Percentiles rank a stretch among this genome's conserved stretches.
These are phyloP conservation scores for Plasmodium adleri DNA, from an alignment of 169 alveolate genomes.

Conservation along the genomic window DNA sequence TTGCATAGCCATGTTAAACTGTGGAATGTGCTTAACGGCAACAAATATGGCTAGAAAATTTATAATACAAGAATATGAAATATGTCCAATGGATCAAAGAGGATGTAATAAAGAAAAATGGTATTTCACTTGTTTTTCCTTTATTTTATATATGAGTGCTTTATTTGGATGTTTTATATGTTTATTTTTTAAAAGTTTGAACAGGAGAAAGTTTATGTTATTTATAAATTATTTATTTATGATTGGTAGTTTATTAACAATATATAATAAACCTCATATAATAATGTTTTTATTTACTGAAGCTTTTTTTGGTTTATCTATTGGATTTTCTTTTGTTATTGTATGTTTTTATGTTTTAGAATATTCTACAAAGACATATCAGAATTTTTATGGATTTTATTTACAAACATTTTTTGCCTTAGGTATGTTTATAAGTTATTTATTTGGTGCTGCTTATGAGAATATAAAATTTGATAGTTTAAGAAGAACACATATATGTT, in stretches of 20 bases:
- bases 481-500: not conserved
- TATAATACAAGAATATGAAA: slow-evolving; percentile 9
- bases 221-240: slow-evolving; percentile 32
- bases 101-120: slow-evolving; percentile 54
- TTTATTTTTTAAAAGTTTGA: slow-evolving; percentile 19
- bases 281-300: slow-evolving; percentile 52
- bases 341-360: slow-evolving; percentile 50
- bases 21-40: slow-evolving; percentile 39
- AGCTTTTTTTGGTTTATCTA: slow-evolving; percentile 68
- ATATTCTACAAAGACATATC: slow-evolving; percentile 48
- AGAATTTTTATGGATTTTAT: slow-evolving; percentile 47
- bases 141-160: slow-evolving; percentile 52
- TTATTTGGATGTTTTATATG: slow-evolving; percentile 56
- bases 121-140: slow-evolving; percentile 34
- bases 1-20: slow-evolving; percentile 46
- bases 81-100: slow-evolving; percentile 36
- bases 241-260: slow-evolving; percentile 40
- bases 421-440: slow-evolving; percentile 51
- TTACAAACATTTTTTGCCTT: slow-evolving; percentile 62
- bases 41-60: slow-evolving; percentile 54
- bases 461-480: slow-evolving; percentile 2
- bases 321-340: slow-evolving; percentile 62
- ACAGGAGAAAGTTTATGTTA: slow-evolving; percentile 42
- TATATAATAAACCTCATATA: slow-evolving; percentile 47
- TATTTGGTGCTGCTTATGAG: slow-evolving; percentile 54